A percentile compares a stretch with the other conserved stretches of the same genome.
phyloP scores from a whole-genome alignment of 1,284 basidiomycete genomes.

The Leccinum griseonigrum region DNA sequence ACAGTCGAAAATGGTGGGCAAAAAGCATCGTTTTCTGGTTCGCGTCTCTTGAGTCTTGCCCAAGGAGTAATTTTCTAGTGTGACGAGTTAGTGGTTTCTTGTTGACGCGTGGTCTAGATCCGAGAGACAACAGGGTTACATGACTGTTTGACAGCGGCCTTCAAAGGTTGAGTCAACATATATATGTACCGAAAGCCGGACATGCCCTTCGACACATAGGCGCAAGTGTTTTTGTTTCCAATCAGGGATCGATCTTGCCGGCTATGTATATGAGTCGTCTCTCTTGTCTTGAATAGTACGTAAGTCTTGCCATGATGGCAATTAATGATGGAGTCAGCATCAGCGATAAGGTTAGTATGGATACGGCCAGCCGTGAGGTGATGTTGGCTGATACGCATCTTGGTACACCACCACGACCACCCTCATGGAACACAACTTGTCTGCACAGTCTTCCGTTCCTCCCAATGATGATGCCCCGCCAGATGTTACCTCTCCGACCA shows the following conservation, averaged over 20 bases:
- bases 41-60: not conserved
- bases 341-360: not conserved
- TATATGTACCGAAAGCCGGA: not conserved
- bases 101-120: too few species aligned
- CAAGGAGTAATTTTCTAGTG: not conserved
- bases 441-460: not conserved
- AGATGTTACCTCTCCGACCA: not conserved
- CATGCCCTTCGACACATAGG: not conserved
- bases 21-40: not conserved
- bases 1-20: not conserved
- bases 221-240: not conserved
- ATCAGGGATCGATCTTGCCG: not conserved
- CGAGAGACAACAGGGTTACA: too few species aligned
- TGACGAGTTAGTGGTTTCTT: not conserved
- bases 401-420: constrained; percentile 13
- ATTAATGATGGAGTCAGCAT: not conserved
- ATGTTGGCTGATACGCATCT: constrained; percentile 1
- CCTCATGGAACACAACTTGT: constrained; percentile 14
- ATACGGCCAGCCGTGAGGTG: not conserved
- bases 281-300: not conserved
- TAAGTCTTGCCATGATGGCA: not conserved
- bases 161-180: too few species aligned
- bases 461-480: not conserved
- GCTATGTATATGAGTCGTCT: not conserved
- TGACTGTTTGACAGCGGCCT: too few species aligned